These are phyloP conservation scores for Citrus trifoliata DNA, from an alignment of 345 rosid genomes.

Conservation along the genomic window DNA sequence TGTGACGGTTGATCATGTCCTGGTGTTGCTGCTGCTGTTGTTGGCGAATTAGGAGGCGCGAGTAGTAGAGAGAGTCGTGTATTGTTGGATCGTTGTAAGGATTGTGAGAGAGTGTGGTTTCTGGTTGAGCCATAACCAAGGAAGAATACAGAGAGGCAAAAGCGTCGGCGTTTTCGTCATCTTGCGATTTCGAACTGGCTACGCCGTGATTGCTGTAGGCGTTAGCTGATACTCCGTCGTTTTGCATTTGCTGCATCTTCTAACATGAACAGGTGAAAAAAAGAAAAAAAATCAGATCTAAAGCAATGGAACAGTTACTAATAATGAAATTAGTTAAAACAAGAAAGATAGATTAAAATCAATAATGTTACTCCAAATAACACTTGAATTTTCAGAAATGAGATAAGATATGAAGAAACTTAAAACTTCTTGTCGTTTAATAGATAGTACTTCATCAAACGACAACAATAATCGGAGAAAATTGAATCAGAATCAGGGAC, in stretches of 20 bases:
- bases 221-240: constrained; percentile 13
- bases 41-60: constrained; percentile 37
- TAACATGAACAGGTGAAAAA: not conserved
- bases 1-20: constrained; percentile 48
- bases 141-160: constrained; percentile 24
- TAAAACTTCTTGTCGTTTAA: not conserved
- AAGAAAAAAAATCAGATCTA: constrained; percentile 9
- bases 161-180: constrained; percentile 15
- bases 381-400: constrained; percentile 2
- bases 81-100: constrained; percentile 6
- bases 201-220: constrained; percentile 13
- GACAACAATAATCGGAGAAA: not conserved
- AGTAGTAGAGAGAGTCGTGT: constrained; percentile 17
- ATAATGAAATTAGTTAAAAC: not conserved
- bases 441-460: not conserved
- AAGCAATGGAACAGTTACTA: not conserved
- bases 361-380: not conserved
- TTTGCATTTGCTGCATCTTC: constrained; percentile 24
- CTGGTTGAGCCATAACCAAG: constrained; percentile 10
- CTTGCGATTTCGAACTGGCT: not conserved
- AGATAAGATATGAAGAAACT: not conserved
- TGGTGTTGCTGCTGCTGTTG: constrained; percentile 24
- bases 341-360: not conserved
- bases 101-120: not conserved
- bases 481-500: not conserved